These are phyloP conservation scores for Acrocalymma vagum DNA, from an alignment of 2,329 filamentous ascomycete species.

Conservation along the genomic window DNA sequence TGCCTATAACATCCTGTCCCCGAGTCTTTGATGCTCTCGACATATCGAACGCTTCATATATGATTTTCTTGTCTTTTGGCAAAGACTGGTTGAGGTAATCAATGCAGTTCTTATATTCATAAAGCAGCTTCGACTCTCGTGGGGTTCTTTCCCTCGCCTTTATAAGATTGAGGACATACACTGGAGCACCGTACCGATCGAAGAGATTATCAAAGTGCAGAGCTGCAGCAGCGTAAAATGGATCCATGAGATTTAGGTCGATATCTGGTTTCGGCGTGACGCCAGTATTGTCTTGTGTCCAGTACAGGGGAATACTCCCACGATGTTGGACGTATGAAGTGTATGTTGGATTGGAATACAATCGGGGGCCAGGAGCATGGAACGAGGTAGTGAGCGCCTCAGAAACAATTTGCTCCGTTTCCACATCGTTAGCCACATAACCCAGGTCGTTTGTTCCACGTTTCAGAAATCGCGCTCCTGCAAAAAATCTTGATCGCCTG, in stretches of 20 bases:
- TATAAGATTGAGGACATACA: conserved; percentile 92
- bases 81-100: conserved; percentile 95
- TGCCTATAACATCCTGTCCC: conserved; percentile 93
- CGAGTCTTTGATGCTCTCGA: conserved; percentile 89
- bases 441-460: conserved; percentile 93
- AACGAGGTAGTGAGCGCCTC: conserved; percentile 95
- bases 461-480: conserved; percentile 92
- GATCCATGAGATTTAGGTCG: conserved; percentile 92
- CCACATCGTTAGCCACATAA: conserved; percentile 97
- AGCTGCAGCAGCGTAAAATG: conserved; percentile 92
- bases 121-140: conserved; percentile 87
- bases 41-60: conserved; percentile 98
- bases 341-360: conserved; percentile 89
- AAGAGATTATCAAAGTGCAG: conserved; percentile 96
- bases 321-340: conserved; percentile 97
- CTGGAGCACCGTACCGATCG: conserved; percentile 87
- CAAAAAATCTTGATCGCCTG: conserved; percentile 89
- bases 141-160: conserved; percentile 85
- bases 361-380: conserved; percentile 83
- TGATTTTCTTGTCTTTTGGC: conserved; percentile 82
- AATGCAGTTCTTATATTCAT: conserved; percentile 87
- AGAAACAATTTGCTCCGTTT: conserved; percentile 97
- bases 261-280: conserved; percentile 97
- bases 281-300: conserved; percentile 95
- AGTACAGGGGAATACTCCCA: conserved; percentile 95